Base-by-base conservation (phyloP, 208 protist genomes). In the Trypanosoma platydactyli region DNA sequence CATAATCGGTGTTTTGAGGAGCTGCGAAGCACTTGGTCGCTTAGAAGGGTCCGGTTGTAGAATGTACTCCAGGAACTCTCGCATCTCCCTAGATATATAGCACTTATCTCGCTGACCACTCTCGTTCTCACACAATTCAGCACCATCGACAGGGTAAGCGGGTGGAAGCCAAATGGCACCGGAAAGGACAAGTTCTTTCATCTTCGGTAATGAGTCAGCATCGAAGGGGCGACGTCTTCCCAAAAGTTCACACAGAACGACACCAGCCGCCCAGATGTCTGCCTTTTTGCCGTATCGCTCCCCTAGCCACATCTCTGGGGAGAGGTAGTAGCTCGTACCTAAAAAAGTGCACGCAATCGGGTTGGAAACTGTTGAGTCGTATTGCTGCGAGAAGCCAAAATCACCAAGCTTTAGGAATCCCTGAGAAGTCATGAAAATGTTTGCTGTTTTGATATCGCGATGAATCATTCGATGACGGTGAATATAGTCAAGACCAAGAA, bases 341-440 rank as follows among this genome's bases (percentile, higher is more conserved):
- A 95, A 67, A 52, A 97, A 94, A 4, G 94, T 97, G 24, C 77
- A 80, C 5, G 91, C 92, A 29, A 94, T 76, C 2, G 80, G 83
- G 52, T 86, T 93, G 46, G 80, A 88, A 16, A 97, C 82, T 11
- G 92, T 97, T 49, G 75, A 88, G 58, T 90, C 83, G 59, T 95
- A 92, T 73, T 97, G 84, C 55, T 92, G 79, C 18, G 90, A 90
- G 61, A 97, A 96, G 11, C 94, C 94, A 74, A 97, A 97, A 79
- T 97, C 94, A 45, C 94, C 94, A 2, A 97, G 71, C 63, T 97
- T 97, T 11, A 97, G 53, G 53, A 96, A 82, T 6, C 91, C 91
- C 29, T 59, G 63, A 3, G 89, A 82, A 46, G 86, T 95, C 35
- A 97, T 66, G 57, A 97, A 89, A 18, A 97, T 64, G 57, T 97